A percentile compares a stretch with the other conserved stretches of the same genome.
phyloP scores from a whole-genome alignment of 2,329 filamentous ascomycete species.

The Pyrenophora teres region DNA sequence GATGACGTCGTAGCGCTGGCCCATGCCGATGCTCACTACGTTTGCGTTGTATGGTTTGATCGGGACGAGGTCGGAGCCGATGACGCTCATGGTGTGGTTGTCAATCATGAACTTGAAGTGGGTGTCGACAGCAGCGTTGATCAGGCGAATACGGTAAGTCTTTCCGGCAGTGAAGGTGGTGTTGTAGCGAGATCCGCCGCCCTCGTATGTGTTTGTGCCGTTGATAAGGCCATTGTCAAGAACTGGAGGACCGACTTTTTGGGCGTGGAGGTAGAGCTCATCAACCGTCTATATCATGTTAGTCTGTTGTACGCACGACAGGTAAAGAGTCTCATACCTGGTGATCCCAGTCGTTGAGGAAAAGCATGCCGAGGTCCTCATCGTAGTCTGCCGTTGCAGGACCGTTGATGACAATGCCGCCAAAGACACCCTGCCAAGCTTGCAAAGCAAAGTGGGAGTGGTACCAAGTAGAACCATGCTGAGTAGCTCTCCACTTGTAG shows the following conservation, averaged over 20 bases:
- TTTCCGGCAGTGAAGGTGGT: slow-evolving; percentile 46
- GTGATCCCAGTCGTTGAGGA: slow-evolving; percentile 53
- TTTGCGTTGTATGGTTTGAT: slow-evolving; percentile 49
- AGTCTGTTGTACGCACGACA: no score
- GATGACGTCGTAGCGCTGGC: slow-evolving; percentile 48
- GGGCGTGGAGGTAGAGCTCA: slow-evolving; percentile 38
- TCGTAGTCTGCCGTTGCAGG: slow-evolving; percentile 50
- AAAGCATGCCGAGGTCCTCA: slow-evolving; percentile 50
- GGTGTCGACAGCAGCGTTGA: slow-evolving; percentile 50
- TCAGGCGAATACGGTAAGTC: slow-evolving; percentile 50
- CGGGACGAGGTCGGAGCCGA: slow-evolving; percentile 51
- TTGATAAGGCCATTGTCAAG: slow-evolving; percentile 53
- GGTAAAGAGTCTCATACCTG: slow-evolving; percentile 4
- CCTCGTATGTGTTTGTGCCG: slow-evolving; percentile 49
- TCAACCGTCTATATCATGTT: slow-evolving; percentile 37
- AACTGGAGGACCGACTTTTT: slow-evolving; percentile 38
- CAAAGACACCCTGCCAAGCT: slow-evolving; percentile 49
- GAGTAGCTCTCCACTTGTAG: slow-evolving; percentile 44
- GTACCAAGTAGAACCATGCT: slow-evolving; percentile 52
- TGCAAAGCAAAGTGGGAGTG: slow-evolving; percentile 51
- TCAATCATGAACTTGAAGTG: slow-evolving; percentile 53
- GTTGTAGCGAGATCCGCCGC: slow-evolving; percentile 43
- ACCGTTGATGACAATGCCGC: slow-evolving; percentile 50
- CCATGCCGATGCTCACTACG: slow-evolving; percentile 49
- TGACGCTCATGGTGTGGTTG: slow-evolving; percentile 51